Base-by-base conservation (phyloP, 768 basidiomycete species). In the Suillus lakei region DNA sequence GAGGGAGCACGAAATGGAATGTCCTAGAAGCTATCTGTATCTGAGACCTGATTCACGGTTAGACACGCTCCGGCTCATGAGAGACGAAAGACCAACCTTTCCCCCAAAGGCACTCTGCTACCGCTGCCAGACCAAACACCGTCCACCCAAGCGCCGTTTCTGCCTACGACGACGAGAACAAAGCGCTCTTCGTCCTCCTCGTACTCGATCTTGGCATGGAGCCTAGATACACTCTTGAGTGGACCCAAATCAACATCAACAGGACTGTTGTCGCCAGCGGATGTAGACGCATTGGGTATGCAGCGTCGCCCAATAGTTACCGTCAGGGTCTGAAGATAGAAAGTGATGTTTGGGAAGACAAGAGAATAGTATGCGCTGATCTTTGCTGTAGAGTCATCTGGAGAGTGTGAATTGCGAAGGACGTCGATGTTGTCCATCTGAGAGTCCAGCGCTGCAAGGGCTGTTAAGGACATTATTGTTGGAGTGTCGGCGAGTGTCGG, bases 91-190 rank as follows among this genome's bases (percentile, higher is more conserved):
- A 77, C 83, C 59, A 65, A 95, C 97, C 93, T 86, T 76, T 95
- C 93, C 43, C 90, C 83, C 26, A 99, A 81, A 36, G 92, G 86
- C n/a, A 95, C 91, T 66, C 89, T 87, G 66, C 91, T 91, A 18
- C 96, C 95, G 68, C 92, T 90, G 13, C 91, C 92, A 58, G 89
- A 90, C 93, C 96, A 99, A n/a, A 93, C 88, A 36, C 96, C 96
- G 69, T 99, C 96, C 5, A 99, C 95, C 92, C 96, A 98, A 21
- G 96, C 96, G 15, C 98, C 98, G 72, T 99, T 99, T 65, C 98
- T 84, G n/a, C 98, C 98, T 43, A 94, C 85, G 43, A 99, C 96
- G 66, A 89, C 88, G 41, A 99, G 86, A 18, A 93, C 89, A 75
- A 96, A 98, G 61, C 91, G 88, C 67, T 93, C 92, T 67, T 91